phyloP scores from a whole-genome alignment of 129 eudicot genomes.

The Helianthus tuberosus region DNA sequence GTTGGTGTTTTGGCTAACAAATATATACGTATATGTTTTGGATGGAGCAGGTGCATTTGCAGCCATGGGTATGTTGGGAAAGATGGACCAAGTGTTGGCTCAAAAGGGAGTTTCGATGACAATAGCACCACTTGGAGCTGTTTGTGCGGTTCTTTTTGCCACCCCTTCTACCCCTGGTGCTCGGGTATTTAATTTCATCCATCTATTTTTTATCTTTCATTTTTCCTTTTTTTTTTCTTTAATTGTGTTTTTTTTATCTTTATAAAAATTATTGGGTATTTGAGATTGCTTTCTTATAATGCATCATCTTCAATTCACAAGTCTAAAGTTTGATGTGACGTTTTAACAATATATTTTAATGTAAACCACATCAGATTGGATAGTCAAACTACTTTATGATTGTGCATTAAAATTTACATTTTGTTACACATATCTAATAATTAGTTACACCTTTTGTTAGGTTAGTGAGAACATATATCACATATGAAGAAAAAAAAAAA shows the following conservation, averaged over 20 bases:
- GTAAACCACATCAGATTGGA: too few species aligned
- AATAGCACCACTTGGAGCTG: constrained; percentile 91
- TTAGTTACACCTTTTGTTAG: too few species aligned
- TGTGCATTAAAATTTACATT: too few species aligned
- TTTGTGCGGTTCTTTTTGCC: constrained; percentile 85
- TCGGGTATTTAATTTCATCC: constrained; percentile 31
- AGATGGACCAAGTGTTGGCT: constrained; percentile 76
- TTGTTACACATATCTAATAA: too few species aligned
- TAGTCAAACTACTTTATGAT: too few species aligned
- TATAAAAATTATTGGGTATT: neutral
- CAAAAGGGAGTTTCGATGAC: constrained; percentile 80
- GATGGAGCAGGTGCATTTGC: constrained; percentile 75
- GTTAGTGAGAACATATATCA: too few species aligned
- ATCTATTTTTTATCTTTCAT: neutral
- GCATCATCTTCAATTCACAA: too few species aligned
- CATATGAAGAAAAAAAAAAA: too few species aligned
- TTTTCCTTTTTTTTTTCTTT: too few species aligned
- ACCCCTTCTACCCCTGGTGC: constrained; percentile 75
- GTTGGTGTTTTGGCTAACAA: neutral
- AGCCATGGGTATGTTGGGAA: constrained; percentile 92
- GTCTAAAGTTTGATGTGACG: too few species aligned
- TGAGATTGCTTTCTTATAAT: too few species aligned
- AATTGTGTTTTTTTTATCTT: neutral
- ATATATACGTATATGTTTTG: neutral
- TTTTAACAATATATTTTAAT: too few species aligned